A percentile compares a stretch with the other conserved stretches of the same genome.
These are phyloP conservation scores for Candida pseudoglaebosa DNA, from an alignment of 805 yeast species.

Conservation along the genomic window DNA sequence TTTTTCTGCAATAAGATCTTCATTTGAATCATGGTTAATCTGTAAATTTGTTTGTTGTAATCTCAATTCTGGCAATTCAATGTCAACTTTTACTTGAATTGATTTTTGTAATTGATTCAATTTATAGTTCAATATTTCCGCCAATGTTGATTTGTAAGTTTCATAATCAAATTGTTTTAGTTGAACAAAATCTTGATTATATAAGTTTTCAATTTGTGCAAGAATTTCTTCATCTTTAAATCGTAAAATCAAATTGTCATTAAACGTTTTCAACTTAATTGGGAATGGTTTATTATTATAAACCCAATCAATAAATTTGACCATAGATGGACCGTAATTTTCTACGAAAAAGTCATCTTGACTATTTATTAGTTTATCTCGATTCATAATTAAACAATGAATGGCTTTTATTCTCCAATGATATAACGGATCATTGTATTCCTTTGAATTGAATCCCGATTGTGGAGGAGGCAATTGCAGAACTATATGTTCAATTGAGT, in stretches of 20 bases:
- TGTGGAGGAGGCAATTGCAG: conserved; percentile 20
- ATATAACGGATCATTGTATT: conserved; percentile 17
- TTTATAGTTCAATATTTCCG: conserved; percentile 22
- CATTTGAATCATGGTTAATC: conserved; percentile 28
- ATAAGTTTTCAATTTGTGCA: conserved; percentile 16
- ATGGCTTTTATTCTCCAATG: conserved; percentile 32
- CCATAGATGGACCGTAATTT: conserved; percentile 26
- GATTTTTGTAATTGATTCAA: conserved; percentile 17
- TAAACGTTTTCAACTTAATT: conserved; percentile 16
- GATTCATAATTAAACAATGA: conserved; percentile 26
- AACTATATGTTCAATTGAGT: conserved; percentile 29
- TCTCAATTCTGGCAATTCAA: conserved; percentile 20
- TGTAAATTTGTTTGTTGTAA: conserved; percentile 29
- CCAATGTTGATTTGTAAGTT: conserved; percentile 23
- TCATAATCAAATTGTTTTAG: conserved; percentile 21
- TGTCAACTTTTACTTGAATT: conserved; percentile 10
- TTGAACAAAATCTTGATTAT: conserved; percentile 10
- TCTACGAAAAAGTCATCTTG: conserved; percentile 18
- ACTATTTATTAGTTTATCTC: conserved; percentile 19
- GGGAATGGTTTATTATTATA: conserved; percentile 17
- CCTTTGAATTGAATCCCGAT: conserved; percentile 12
- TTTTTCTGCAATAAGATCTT: conserved; percentile 27
- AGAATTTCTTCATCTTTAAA: conserved; percentile 23
- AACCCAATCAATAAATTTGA: conserved; percentile 25
- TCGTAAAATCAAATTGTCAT: conserved; percentile 15